Evolutionary conservation across 2,329 filamentous ascomycete species (phyloP).

Genomic region (Cercospora sp.): DNA sequence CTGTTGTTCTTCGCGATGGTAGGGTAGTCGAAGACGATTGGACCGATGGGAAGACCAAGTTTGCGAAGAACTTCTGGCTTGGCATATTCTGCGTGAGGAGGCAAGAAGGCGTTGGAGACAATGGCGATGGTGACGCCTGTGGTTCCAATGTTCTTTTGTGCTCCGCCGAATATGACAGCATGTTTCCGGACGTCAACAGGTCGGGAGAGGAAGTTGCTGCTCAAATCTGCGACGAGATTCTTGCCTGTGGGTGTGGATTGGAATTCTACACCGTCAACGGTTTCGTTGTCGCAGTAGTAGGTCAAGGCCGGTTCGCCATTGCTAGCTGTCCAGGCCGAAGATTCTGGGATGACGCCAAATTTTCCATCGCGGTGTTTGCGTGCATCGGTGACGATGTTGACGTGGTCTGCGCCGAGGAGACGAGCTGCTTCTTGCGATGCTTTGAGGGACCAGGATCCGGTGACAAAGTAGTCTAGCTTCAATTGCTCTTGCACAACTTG

Average conservation of each 20-base stretch:
- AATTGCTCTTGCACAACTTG: slow-evolving; percentile 68
- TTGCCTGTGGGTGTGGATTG: slow-evolving; percentile 67
- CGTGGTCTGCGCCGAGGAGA: slow-evolving; percentile 72
- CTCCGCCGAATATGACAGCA: slow-evolving; percentile 82
- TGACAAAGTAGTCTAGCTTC: slow-evolving; percentile 85
- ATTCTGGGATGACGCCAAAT: slow-evolving; percentile 79
- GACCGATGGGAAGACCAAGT: slow-evolving; percentile 74
- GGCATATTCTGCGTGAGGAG: slow-evolving; percentile 65
- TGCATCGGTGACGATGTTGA: slow-evolving; percentile 76
- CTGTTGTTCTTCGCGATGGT: slow-evolving; percentile 90
- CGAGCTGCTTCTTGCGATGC: slow-evolving; percentile 79
- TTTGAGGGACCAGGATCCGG: slow-evolving; percentile 88
- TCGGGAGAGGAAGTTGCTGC: slow-evolving; percentile 85
- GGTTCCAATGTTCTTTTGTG: slow-evolving; percentile 89
- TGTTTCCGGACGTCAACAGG: slow-evolving; percentile 76
- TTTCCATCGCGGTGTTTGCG: slow-evolving; percentile 63
- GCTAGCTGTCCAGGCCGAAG: slow-evolving; percentile 72
- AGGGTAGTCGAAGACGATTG: slow-evolving; percentile 78
- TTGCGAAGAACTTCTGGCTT: slow-evolving; percentile 68
- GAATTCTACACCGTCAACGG: slow-evolving; percentile 90
- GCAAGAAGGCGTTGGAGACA: slow-evolving; percentile 76
- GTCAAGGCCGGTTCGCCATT: slow-evolving; percentile 67
- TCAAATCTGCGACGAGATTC: slow-evolving; percentile 89
- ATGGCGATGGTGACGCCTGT: slow-evolving; percentile 86
- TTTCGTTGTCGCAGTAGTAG: slow-evolving; percentile 94